phyloP scores from a whole-genome alignment of 495 filamentous ascomycete species.

The Schizothecium vesticola region DNA sequence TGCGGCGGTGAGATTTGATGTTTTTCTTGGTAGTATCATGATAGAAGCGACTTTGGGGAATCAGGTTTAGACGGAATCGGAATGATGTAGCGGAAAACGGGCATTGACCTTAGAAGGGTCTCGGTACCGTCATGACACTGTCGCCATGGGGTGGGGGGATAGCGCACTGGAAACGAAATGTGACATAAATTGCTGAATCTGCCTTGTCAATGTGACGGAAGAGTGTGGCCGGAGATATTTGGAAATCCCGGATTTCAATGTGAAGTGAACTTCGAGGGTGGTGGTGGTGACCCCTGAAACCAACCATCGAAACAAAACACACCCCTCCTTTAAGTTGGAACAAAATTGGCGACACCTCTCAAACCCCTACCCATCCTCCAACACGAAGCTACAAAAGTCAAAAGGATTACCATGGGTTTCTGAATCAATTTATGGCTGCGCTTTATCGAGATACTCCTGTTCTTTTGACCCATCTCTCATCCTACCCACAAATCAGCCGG shows the following conservation, averaged over 20 bases:
- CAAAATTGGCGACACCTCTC: background rate
- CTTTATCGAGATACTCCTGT: too few relatives aligned
- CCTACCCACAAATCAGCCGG: too few relatives aligned
- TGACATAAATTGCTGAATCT: background rate
- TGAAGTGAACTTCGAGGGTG: background rate
- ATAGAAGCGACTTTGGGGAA: background rate
- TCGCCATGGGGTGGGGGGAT: too few relatives aligned
- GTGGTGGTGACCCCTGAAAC: background rate
- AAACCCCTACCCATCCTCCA: background rate
- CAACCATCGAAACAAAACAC: background rate
- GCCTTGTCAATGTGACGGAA: background rate
- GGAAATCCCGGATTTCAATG: background rate
- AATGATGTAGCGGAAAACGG: background rate
- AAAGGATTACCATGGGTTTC: background rate
- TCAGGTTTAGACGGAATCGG: background rate
- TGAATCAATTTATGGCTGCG: too few relatives aligned
- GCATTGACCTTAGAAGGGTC: background rate
- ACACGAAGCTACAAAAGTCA: background rate
- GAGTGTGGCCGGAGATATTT: background rate
- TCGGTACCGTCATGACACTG: background rate
- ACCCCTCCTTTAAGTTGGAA: background rate
- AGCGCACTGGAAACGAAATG: background rate
- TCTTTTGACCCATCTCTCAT: too few relatives aligned
- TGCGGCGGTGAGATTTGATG: background rate
- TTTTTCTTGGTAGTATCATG: background rate